A percentile compares a stretch with the other conserved stretches of the same genome.
These are phyloP conservation scores for Kwoniella pini DNA, from an alignment of 768 basidiomycete species.

Conservation along the genomic window DNA sequence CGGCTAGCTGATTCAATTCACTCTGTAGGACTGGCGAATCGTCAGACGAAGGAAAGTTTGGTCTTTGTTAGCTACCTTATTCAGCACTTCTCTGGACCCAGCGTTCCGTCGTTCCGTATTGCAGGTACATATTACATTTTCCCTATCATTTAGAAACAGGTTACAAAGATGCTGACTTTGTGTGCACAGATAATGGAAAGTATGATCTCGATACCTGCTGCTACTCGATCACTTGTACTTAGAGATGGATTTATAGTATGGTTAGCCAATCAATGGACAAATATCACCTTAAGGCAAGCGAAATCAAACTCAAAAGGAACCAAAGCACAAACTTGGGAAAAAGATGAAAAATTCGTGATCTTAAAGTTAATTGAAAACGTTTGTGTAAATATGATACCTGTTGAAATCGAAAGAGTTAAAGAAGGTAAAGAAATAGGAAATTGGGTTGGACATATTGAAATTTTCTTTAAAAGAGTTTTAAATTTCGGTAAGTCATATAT, in stretches of 20 bases:
- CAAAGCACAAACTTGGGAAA: slow-evolving; percentile 20
- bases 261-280: slow-evolving; percentile 69
- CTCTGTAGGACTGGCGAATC: slow-evolving; percentile 76
- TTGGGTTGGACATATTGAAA: slow-evolving; percentile 20
- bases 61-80: slow-evolving; percentile 81
- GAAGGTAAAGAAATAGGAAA: slow-evolving; percentile 9
- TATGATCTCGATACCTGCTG: slow-evolving; percentile 69
- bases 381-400: slow-evolving; percentile 8
- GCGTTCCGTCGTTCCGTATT: slow-evolving; percentile 64
- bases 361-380: slow-evolving; percentile 3
- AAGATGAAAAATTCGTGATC: slow-evolving; percentile 14
- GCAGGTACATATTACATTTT: slow-evolving; percentile 60
- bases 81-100: slow-evolving; percentile 66
- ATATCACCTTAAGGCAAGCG: neutral
- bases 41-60: slow-evolving; percentile 80
- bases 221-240: slow-evolving; percentile 69
- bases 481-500: slow-evolving; percentile 9
- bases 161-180: neutral
- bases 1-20: slow-evolving; percentile 22
- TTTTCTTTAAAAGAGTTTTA: slow-evolving; percentile 12
- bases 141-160: slow-evolving; percentile 2
- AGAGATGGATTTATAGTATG: slow-evolving; percentile 74
- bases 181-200: slow-evolving; percentile 65
- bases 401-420: slow-evolving; percentile 12
- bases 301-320: neutral